These are phyloP conservation scores for Wickerhamomyces chambardii DNA, from an alignment of 805 yeast species.

Conservation along the genomic window DNA sequence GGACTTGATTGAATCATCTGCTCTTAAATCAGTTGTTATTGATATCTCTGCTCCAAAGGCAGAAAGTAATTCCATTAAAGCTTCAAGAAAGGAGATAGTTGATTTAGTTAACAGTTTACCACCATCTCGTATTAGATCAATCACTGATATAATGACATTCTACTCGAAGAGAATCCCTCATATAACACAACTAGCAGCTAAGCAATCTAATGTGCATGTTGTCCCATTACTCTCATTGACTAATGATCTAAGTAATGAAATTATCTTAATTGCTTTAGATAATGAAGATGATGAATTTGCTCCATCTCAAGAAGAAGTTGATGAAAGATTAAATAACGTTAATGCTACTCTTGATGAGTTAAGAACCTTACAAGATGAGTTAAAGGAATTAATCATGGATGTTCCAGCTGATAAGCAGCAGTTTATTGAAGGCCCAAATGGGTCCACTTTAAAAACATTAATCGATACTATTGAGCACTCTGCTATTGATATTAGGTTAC, in stretches of 20 bases:
- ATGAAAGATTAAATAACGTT: slow-evolving; percentile 43
- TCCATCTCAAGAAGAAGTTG: slow-evolving; percentile 55
- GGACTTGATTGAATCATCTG: slow-evolving; percentile 29
- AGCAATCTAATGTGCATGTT: slow-evolving; percentile 39
- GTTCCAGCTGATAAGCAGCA: slow-evolving; percentile 50
- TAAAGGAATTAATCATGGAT: slow-evolving; percentile 40
- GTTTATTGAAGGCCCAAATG: slow-evolving; percentile 50
- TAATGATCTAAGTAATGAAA: slow-evolving; percentile 28
- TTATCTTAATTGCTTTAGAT: slow-evolving; percentile 45
- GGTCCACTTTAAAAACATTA: slow-evolving; percentile 41
- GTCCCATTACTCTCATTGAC: slow-evolving; percentile 48
- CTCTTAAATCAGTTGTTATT: slow-evolving; percentile 37
- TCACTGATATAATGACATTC: slow-evolving; percentile 61
- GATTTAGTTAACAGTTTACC: slow-evolving; percentile 61
- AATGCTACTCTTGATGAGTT: slow-evolving; percentile 45
- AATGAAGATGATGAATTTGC: slow-evolving; percentile 57
- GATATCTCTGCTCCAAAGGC: slow-evolving; percentile 49
- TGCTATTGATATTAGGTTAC: slow-evolving; percentile 36
- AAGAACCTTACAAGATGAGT: slow-evolving; percentile 46
- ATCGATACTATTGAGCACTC: slow-evolving; percentile 20
- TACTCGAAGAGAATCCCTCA: slow-evolving; percentile 37
- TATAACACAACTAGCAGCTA: slow-evolving; percentile 30
- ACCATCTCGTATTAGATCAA: slow-evolving; percentile 51
- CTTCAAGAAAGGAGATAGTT: slow-evolving; percentile 66
- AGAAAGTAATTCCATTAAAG: slow-evolving; percentile 41